phyloP scores from a whole-genome alignment of 2,329 filamentous ascomycete genomes.

The Penicillium sp. region DNA sequence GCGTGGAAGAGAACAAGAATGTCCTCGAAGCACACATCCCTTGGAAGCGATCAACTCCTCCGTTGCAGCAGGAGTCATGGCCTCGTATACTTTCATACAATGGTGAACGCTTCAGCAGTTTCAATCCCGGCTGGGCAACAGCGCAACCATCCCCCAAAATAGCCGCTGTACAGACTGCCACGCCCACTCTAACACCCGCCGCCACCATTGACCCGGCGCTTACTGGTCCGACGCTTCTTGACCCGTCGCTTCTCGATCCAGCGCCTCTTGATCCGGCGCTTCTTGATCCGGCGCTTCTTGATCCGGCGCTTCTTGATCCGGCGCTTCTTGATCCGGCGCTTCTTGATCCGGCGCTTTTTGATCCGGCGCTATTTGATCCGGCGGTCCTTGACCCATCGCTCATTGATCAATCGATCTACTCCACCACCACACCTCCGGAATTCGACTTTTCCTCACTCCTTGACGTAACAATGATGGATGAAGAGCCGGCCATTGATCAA shows the following conservation, averaged over 20 bases:
- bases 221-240: no score
- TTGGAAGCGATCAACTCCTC: neutral
- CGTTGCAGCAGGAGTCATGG: neutral
- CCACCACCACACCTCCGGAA: neutral
- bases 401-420: neutral
- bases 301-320: neutral
- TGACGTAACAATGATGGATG: no score
- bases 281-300: conserved; percentile 3
- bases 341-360: conserved; percentile 3
- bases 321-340: neutral
- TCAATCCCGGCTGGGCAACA: conserved; percentile 1
- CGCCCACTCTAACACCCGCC: neutral
- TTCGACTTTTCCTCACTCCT: neutral
- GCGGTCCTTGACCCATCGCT: conserved; percentile 1
- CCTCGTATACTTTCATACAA: neutral
- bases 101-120: conserved; percentile 2
- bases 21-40: conserved; percentile 1
- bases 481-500: no score
- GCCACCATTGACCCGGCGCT: neutral
- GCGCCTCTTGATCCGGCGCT: neutral
- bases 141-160: neutral
- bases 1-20: neutral
- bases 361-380: neutral
- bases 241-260: no score
- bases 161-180: neutral